Evolutionary conservation across 192 early-diverging fungal species (phyloP).

Genomic region (Coemansia sp.): DNA sequence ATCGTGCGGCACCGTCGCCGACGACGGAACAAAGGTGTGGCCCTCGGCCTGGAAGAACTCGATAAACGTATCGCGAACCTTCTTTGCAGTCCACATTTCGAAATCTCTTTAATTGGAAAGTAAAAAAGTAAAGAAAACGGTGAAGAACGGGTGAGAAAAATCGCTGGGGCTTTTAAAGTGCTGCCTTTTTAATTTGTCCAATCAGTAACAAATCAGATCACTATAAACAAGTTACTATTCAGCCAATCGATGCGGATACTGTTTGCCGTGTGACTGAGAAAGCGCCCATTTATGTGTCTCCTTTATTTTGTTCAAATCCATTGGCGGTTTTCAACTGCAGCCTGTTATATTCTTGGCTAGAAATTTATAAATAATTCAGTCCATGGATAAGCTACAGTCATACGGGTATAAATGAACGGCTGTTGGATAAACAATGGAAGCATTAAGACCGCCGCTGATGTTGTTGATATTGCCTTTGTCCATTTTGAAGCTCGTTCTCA

Average conservation of each 20-base stretch:
- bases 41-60: constrained; percentile 73
- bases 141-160: neutral
- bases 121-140: neutral
- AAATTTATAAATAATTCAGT: too few species aligned
- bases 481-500: too few species aligned
- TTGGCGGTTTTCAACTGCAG: too few species aligned
- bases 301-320: too few species aligned
- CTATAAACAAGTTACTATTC: neutral
- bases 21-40: constrained; percentile 82
- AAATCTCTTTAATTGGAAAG: neutral
- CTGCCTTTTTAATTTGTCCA: neutral
- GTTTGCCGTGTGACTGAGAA: too few species aligned
- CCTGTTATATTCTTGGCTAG: too few species aligned
- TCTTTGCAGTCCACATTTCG: constrained; percentile 69
- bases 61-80: constrained; percentile 87
- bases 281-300: too few species aligned
- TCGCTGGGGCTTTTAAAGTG: neutral
- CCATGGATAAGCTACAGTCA: too few species aligned
- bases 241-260: neutral
- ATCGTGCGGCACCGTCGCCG: constrained; percentile 89
- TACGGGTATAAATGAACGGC: too few species aligned
- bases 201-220: neutral
- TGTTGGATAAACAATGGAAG: too few species aligned
- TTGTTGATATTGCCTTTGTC: too few species aligned
- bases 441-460: too few species aligned